Percentiles rank a stretch among this genome's conserved stretches.
These are phyloP conservation scores for Sisymbrium altissimum DNA, from an alignment of 345 rosid genomes.

Conservation along the genomic window DNA sequence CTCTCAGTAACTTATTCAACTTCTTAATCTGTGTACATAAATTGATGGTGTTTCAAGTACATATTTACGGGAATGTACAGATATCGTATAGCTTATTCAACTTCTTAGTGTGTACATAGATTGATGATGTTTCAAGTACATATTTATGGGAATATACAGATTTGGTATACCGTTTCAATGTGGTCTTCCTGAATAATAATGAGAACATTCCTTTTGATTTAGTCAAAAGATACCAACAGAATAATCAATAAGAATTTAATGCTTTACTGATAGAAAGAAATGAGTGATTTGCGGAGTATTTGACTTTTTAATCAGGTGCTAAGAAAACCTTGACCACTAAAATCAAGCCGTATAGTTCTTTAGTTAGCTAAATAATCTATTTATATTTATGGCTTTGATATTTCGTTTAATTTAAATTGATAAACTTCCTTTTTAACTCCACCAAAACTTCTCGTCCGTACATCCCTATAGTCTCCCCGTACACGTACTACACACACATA, in stretches of 20 bases:
- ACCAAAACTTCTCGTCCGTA: conserved; percentile 26
- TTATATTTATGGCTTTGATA: conserved; percentile 8
- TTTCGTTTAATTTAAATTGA: neutral
- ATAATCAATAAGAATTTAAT: neutral
- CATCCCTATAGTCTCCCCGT: conserved; percentile 10
- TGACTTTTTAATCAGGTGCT: conserved; percentile 10
- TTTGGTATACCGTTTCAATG: neutral
- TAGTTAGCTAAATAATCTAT: conserved; percentile 13
- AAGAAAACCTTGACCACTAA: conserved; percentile 9
- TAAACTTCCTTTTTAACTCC: neutral
- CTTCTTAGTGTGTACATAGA: neutral
- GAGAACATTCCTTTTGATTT: conserved; percentile 10
- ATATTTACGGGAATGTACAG: neutral
- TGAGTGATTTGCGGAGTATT: conserved; percentile 21
- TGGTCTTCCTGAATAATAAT: neutral
- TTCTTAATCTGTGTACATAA: no score
- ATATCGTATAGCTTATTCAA: neutral
- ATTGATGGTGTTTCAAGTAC: neutral
- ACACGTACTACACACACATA: conserved; percentile 1
- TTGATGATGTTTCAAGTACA: neutral
- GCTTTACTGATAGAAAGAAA: neutral
- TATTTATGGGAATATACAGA: neutral
- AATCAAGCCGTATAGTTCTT: neutral
- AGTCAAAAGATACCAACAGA: conserved; percentile 27
- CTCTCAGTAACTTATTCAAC: neutral